A percentile compares a stretch with the other conserved stretches of the same genome.
phyloP scores from a whole-genome alignment of 1,284 basidiomycete species.

The Hemileia vastatrix region DNA sequence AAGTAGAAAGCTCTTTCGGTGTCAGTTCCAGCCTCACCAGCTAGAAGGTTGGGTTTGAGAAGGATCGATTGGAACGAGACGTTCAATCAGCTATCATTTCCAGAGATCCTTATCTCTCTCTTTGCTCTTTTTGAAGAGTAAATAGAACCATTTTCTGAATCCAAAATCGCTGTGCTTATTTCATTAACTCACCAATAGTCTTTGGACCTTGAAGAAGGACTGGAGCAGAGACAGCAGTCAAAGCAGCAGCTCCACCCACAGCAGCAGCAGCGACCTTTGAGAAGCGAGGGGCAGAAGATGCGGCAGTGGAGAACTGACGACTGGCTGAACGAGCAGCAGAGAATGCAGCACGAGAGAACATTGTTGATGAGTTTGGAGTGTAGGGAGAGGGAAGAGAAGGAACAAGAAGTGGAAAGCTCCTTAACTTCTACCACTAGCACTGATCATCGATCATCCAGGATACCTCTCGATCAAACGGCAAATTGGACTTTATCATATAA shows the following conservation, averaged over 20 bases:
- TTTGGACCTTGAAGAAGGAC: slow-evolving; percentile 32
- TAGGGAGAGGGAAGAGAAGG: neutral
- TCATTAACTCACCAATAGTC: slow-evolving; percentile 26
- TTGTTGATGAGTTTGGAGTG: neutral
- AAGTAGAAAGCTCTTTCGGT: slow-evolving; percentile 36
- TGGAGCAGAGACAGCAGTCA: neutral
- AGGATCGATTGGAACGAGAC: neutral
- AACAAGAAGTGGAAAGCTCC: too few relatives aligned
- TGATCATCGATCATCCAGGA: too few relatives aligned
- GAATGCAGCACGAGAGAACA: neutral
- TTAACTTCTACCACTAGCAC: too few relatives aligned
- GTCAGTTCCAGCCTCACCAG: slow-evolving; percentile 35
- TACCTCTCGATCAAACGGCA: too few relatives aligned
- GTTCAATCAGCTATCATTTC: too few relatives aligned
- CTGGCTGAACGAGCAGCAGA: neutral
- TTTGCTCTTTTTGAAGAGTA: too few relatives aligned
- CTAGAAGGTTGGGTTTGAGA: slow-evolving; percentile 6
- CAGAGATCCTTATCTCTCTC: too few relatives aligned
- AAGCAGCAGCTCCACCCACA: neutral
- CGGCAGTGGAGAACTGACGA: neutral
- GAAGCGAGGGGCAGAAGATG: neutral
- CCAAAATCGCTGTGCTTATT: too few relatives aligned
- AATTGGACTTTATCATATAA: too few relatives aligned
- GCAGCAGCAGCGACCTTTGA: neutral
- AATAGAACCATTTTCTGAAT: neutral